These are phyloP conservation scores for Linum trigynum DNA, from an alignment of 345 rosid species.

Conservation along the genomic window DNA sequence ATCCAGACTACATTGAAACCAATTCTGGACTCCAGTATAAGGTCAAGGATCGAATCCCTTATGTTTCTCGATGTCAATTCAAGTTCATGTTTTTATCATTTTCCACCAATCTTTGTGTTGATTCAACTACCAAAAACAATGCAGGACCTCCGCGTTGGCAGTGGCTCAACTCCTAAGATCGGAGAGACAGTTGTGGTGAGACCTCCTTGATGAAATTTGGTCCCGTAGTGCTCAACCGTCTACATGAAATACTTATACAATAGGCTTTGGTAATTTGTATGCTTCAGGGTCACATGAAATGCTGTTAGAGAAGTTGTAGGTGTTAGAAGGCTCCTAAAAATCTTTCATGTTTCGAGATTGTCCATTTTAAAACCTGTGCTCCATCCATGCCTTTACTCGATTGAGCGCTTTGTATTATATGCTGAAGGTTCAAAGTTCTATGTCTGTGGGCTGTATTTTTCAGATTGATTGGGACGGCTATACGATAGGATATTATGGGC, in stretches of 20 bases:
- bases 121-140: constrained; percentile 16
- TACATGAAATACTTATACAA: not conserved
- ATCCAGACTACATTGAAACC: constrained; percentile 75
- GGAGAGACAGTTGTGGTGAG: constrained; percentile 85
- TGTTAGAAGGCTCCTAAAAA: too few relatives aligned
- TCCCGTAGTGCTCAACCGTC: not conserved
- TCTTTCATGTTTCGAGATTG: too few relatives aligned
- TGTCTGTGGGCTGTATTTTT: not conserved
- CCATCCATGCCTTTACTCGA: constrained; percentile 1
- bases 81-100: not conserved
- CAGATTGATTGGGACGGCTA: constrained; percentile 98
- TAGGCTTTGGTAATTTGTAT: too few relatives aligned
- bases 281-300: too few relatives aligned
- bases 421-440: not conserved
- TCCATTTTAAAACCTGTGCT: constrained; percentile 1
- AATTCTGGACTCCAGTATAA: constrained; percentile 90
- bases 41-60: constrained; percentile 32
- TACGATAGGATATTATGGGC: constrained; percentile 97
- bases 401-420: not conserved
- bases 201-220: not conserved
- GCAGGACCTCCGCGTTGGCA: constrained; percentile 81
- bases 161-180: constrained; percentile 65
- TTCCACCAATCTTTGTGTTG: constrained; percentile 2
- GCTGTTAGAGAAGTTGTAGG: too few relatives aligned
- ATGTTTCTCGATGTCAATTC: constrained; percentile 1